Evolutionary conservation across 2,329 filamentous ascomycete genomes (phyloP).

Genomic region (Penicillium fuscoglaucum): DNA sequence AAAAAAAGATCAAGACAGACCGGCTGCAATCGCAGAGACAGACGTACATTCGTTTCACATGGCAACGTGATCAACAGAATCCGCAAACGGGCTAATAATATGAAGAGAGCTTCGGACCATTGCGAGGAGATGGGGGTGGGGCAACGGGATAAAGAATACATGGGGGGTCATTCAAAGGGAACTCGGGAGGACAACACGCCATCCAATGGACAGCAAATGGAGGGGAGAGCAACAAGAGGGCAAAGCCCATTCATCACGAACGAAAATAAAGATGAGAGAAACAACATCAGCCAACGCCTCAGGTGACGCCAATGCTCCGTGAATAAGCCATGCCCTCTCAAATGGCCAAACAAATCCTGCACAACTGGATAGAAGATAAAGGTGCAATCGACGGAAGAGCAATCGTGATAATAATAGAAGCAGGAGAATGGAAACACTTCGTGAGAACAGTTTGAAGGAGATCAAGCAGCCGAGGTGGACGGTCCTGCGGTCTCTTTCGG

Average conservation of each 20-base stretch:
- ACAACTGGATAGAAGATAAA: neutral
- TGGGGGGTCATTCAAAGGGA: constrained; percentile 1
- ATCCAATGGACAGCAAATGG: neutral
- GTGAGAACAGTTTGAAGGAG: neutral
- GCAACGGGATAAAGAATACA: constrained; percentile 7
- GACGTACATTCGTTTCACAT: constrained; percentile 28
- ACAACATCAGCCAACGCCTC: neutral
- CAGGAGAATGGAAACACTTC: neutral
- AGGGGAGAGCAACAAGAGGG: neutral
- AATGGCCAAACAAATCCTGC: constrained; percentile 1
- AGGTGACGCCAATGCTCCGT: neutral
- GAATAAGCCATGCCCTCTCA: neutral
- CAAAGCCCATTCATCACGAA: neutral
- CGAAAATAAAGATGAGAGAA: neutral
- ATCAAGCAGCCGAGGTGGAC: neutral
- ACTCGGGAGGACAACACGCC: neutral
- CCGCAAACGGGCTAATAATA: constrained; percentile 5
- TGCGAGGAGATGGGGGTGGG: neutral
- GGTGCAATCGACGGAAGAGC: neutral
- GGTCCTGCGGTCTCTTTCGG: constrained; percentile 3
- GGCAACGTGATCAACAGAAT: constrained; percentile 20
- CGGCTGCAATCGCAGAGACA: constrained; percentile 17
- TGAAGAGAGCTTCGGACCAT: neutral
- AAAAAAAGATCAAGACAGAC: constrained; percentile 10
- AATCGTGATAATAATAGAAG: constrained; percentile 1